Conservation (phyloP, 2,329 filamentous ascomycete species). For the Leptoxyphium fumago region DNA sequence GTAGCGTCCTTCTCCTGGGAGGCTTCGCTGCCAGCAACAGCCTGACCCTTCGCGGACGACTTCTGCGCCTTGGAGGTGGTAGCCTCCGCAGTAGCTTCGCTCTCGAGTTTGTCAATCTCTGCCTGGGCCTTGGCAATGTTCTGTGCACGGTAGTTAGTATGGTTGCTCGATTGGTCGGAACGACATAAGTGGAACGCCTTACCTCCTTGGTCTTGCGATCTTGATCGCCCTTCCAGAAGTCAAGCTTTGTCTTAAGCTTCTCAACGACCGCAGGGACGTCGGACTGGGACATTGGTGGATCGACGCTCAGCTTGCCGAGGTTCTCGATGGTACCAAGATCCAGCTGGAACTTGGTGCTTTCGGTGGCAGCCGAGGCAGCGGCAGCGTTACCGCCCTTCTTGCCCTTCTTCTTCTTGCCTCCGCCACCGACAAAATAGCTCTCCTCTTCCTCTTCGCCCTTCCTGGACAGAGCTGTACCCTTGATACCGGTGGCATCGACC, state of each 20-base stretch:
- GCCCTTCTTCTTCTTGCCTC: slow-evolving; percentile 77
- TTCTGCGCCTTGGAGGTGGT: slow-evolving; percentile 39
- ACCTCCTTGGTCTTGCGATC: slow-evolving; percentile 80
- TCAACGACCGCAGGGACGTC: slow-evolving; percentile 69
- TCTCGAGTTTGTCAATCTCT: slow-evolving; percentile 72
- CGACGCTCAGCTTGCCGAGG: slow-evolving; percentile 67
- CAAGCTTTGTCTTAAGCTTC: slow-evolving; percentile 85
- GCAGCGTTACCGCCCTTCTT: slow-evolving; percentile 51
- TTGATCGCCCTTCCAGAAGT: slow-evolving; percentile 84
- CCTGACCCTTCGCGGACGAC: slow-evolving; percentile 36
- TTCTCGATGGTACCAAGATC: slow-evolving; percentile 87
- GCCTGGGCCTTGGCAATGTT: slow-evolving; percentile 95
- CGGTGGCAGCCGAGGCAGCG: slow-evolving; percentile 18
- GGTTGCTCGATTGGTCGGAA: background rate
- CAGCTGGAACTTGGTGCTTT: slow-evolving; percentile 57
- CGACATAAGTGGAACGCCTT: slow-evolving; percentile 25
- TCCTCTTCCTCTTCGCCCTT: slow-evolving; percentile 90
- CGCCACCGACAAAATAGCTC: slow-evolving; percentile 58
- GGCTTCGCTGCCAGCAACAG: slow-evolving; percentile 38
- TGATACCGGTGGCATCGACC: slow-evolving; percentile 69
- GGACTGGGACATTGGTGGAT: slow-evolving; percentile 72
- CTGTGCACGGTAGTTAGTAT: slow-evolving; percentile 32
- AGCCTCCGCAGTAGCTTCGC: slow-evolving; percentile 47
- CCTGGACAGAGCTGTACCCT: slow-evolving; percentile 68
- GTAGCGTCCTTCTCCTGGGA: slow-evolving; percentile 44